phyloP scores from a whole-genome alignment of 148 eudicot genomes.

The Chenopodium suecicum region DNA sequence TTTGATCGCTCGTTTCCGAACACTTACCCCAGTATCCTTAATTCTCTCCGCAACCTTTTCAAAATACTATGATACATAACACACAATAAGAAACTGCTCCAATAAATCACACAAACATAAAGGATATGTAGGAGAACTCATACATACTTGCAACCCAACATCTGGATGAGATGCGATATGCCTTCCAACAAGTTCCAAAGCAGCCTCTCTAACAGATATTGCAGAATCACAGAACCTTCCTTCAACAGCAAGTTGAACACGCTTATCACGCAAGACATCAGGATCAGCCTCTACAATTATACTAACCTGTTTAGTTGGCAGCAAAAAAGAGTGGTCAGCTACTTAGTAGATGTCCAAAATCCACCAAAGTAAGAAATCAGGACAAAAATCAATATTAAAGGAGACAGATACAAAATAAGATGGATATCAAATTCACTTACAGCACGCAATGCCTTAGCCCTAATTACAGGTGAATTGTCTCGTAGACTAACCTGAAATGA shows the following conservation, averaged over 20 bases:
- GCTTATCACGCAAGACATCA: conserved; percentile 80
- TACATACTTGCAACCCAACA: conserved; percentile 84
- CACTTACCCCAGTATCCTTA: conserved; percentile 94
- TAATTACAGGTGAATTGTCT: conserved; percentile 92
- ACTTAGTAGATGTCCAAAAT: not conserved
- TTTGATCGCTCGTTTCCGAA: conserved; percentile 91
- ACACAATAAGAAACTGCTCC: conserved; percentile 13
- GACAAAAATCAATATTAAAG: not conserved
- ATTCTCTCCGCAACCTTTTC: conserved; percentile 93
- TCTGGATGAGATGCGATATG: conserved; percentile 98
- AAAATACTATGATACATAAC: conserved; percentile 58
- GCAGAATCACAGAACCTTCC: conserved; percentile 97
- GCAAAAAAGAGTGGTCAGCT: conserved; percentile 8
- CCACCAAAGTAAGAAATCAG: not conserved
- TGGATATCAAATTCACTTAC: conserved; percentile 48
- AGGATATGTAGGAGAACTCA: conserved; percentile 1
- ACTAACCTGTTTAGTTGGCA: conserved; percentile 68
- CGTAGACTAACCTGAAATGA: conserved; percentile 76
- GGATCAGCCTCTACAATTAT: conserved; percentile 98
- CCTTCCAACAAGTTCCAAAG: conserved; percentile 94
- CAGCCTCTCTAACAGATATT: conserved; percentile 96
- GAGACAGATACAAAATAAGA: not conserved
- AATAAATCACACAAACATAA: conserved; percentile 16
- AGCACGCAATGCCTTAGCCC: conserved; percentile 94
- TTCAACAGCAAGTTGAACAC: conserved; percentile 91